These are phyloP conservation scores for Pouteria glomerata DNA, from an alignment of 148 eudicot genomes.

Conservation along the genomic window DNA sequence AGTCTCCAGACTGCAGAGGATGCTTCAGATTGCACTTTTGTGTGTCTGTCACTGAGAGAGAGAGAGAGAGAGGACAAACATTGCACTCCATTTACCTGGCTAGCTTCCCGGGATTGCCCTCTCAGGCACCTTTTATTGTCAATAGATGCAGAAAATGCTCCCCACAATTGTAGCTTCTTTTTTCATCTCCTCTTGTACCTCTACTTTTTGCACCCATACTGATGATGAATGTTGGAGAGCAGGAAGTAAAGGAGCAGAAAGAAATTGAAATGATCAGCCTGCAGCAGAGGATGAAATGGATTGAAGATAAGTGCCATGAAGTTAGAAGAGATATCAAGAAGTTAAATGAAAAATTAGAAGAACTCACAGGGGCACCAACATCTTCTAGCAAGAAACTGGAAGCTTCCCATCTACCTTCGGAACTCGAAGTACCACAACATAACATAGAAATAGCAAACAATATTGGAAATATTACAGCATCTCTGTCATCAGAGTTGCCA, in stretches of 20 bases:
- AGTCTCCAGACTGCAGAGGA: too few species aligned
- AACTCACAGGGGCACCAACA: slow-evolving; percentile 3
- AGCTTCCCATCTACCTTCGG: slow-evolving; percentile 4
- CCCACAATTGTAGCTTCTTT: background rate
- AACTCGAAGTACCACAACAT: slow-evolving; percentile 1
- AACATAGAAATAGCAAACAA: background rate
- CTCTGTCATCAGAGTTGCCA: slow-evolving; percentile 10
- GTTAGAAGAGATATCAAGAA: slow-evolving; percentile 11
- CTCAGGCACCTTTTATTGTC: background rate
- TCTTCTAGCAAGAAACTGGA: slow-evolving; percentile 15
- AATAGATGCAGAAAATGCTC: background rate
- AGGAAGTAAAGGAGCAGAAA: slow-evolving; percentile 13
- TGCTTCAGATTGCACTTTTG: background rate
- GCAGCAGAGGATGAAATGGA: slow-evolving; percentile 16
- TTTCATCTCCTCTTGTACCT: background rate
- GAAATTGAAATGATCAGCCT: slow-evolving; percentile 16
- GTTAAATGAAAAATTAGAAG: slow-evolving; percentile 16
- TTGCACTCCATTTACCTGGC: background rate
- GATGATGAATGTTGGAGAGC: background rate
- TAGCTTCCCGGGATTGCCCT: background rate
- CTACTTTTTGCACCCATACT: too few species aligned
- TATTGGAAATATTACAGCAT: slow-evolving; percentile 1
- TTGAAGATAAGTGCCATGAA: slow-evolving; percentile 15
- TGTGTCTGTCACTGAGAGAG: background rate
- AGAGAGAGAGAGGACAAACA: background rate